These are phyloP conservation scores for Volvox carteri DNA, from an alignment of 163 green algal species.

Conservation along the genomic window DNA sequence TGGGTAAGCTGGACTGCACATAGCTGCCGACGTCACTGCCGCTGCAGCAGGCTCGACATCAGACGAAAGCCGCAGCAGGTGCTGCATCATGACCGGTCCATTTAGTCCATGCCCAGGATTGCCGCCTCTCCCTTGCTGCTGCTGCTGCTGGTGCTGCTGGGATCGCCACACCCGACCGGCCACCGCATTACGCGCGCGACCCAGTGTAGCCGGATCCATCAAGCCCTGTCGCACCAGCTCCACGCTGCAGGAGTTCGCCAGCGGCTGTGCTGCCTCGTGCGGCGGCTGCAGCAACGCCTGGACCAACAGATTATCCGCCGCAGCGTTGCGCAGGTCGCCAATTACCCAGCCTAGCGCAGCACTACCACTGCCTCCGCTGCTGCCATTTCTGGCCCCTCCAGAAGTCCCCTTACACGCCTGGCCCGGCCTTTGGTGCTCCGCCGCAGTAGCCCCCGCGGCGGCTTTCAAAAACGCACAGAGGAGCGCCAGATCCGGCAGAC, in stretches of 20 bases:
- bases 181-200: background rate
- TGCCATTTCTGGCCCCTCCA: background rate
- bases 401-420: too few relatives aligned
- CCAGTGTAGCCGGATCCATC: background rate
- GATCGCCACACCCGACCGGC: conserved; percentile 6
- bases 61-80: background rate
- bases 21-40: background rate
- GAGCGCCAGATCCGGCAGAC: conserved; percentile 24
- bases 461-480: background rate
- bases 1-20: background rate
- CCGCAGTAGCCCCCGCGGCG: background rate
- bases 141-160: conserved; percentile 7
- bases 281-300: conserved; percentile 37
- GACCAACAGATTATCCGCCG: conserved; percentile 8
- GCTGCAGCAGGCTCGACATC: background rate
- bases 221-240: conserved; percentile 1
- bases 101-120: background rate
- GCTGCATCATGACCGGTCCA: background rate
- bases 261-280: background rate
- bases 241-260: background rate
- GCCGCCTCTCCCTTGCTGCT: background rate
- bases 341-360: background rate
- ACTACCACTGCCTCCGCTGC: background rate
- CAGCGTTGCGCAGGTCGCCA: background rate
- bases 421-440: background rate